phyloP scores from a whole-genome alignment of 2,329 filamentous ascomycete species.

The Exophiala spinifera region DNA sequence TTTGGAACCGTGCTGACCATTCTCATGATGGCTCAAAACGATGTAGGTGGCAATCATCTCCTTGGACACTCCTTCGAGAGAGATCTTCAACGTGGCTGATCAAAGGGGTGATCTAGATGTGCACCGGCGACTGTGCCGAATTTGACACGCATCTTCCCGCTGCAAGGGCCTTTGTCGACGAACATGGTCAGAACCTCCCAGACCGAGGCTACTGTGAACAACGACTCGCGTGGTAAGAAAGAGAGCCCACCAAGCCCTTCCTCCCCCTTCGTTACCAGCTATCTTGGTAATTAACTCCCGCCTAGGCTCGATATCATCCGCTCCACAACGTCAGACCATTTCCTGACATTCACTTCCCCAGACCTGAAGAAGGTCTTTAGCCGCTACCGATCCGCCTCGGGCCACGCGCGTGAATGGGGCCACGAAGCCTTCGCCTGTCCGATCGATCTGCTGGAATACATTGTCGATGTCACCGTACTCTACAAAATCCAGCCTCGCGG shows the following conservation, averaged over 20 bases:
- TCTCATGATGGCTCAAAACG: constrained; percentile 7
- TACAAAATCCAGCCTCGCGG: constrained; percentile 8
- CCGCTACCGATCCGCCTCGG: background rate
- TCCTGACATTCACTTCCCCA: constrained; percentile 8
- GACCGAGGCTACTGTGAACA: constrained; percentile 9
- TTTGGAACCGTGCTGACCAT: constrained; percentile 4
- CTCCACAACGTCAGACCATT: constrained; percentile 5
- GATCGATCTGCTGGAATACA: constrained; percentile 12
- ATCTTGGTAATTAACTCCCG: background rate
- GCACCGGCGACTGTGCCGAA: constrained; percentile 6
- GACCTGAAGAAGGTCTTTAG: constrained; percentile 7
- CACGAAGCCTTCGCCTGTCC: constrained; percentile 9
- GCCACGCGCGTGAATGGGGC: constrained; percentile 4
- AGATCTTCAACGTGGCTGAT: background rate
- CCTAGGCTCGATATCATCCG: constrained; percentile 8
- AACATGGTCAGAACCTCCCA: constrained; percentile 3
- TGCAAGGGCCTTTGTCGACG: constrained; percentile 5
- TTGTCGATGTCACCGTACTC: constrained; percentile 7
- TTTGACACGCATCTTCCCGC: constrained; percentile 7
- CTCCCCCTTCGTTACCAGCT: no score
- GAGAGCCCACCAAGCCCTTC: no score
- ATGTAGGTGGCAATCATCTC: background rate
- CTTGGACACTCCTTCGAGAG: background rate
- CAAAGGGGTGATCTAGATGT: background rate
- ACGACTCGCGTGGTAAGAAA: constrained; percentile 6